Conservation (phyloP, 106 monocot genomes). For the Hemerocallis citrina region DNA sequence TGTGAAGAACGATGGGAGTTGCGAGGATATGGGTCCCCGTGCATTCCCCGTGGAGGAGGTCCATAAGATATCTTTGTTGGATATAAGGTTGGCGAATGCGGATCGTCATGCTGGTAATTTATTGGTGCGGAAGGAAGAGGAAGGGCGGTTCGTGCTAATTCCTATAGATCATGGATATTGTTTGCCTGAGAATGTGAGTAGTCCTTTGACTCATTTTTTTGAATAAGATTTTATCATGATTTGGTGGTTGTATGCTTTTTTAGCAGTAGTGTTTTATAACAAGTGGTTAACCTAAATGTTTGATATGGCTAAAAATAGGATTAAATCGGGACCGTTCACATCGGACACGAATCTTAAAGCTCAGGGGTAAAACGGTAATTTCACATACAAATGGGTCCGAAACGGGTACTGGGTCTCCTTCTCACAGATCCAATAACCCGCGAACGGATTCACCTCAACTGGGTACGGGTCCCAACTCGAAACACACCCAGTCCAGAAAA, state of each 20-base stretch:
- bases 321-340: no score
- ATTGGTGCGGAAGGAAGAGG: slow-evolving; percentile 35
- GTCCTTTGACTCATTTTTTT: neutral
- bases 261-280: no score
- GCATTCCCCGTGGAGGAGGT: slow-evolving; percentile 75
- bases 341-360: no score
- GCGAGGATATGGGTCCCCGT: slow-evolving; percentile 79
- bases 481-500: no score
- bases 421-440: no score
- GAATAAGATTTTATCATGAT: neutral
- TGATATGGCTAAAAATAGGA: no score
- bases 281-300: no score
- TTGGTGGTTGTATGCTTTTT: neutral
- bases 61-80: slow-evolving; percentile 74
- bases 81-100: slow-evolving; percentile 77
- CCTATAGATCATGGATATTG: slow-evolving; percentile 88
- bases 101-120: slow-evolving; percentile 87
- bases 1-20: slow-evolving; percentile 65
- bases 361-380: no score
- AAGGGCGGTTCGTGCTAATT: slow-evolving; percentile 28
- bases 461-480: no score
- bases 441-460: no score
- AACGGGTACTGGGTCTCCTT: no score
- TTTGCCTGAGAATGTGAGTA: slow-evolving; percentile 81
- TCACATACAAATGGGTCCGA: no score